Conservation (phyloP, 2,329 filamentous ascomycete species). For the Sporothrix mexicana region DNA sequence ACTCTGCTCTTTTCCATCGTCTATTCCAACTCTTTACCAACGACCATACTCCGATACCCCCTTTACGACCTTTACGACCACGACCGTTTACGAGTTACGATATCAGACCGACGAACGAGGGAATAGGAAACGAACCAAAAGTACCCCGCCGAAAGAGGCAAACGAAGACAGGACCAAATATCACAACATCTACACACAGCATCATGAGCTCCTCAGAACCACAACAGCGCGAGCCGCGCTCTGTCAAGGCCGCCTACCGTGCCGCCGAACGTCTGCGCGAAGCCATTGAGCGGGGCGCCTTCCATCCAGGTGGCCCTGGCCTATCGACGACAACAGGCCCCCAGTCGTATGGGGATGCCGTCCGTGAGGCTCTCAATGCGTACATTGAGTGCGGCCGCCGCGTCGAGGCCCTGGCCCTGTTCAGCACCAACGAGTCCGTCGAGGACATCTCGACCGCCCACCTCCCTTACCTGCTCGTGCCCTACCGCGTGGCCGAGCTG, state of each 20-base stretch:
- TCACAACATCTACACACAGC: neutral
- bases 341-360: conserved; percentile 71
- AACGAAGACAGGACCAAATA: neutral
- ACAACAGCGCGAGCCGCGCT: conserved; percentile 30
- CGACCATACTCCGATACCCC: neutral
- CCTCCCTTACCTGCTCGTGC: conserved; percentile 81
- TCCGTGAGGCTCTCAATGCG: conserved; percentile 69
- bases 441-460: conserved; percentile 88
- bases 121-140: neutral
- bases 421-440: conserved; percentile 86
- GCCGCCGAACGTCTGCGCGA: conserved; percentile 58
- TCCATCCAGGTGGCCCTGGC: conserved; percentile 52
- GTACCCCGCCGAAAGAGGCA: neutral
- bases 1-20: neutral
- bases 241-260: conserved; percentile 56
- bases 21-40: neutral
- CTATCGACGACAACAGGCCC: conserved; percentile 48
- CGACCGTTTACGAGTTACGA: conserved; percentile 26
- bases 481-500: conserved; percentile 81
- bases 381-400: conserved; percentile 76
- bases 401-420: conserved; percentile 75
- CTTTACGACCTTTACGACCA: neutral
- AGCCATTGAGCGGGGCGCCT: conserved; percentile 56
- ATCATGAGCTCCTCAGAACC: conserved; percentile 19
- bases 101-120: neutral